Conservation (phyloP, 2,329 filamentous ascomycete species). For the Thelonectria rubi region DNA sequence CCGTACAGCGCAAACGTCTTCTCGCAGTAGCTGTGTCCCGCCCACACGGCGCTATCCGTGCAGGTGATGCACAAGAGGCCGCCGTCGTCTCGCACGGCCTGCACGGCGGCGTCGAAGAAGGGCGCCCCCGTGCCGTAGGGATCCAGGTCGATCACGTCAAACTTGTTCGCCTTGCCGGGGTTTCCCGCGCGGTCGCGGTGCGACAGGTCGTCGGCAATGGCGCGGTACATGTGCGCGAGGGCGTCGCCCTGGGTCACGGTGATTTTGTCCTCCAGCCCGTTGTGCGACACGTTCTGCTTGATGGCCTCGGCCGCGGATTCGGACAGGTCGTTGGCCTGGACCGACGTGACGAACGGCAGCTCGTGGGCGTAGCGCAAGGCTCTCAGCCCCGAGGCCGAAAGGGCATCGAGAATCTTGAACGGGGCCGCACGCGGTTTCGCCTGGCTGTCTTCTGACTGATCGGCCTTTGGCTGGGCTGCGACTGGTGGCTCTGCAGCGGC, state of each 20-base stretch:
- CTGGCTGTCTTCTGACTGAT: conserved; percentile 29
- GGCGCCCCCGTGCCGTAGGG: conserved; percentile 94
- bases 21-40: conserved; percentile 91
- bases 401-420: conserved; percentile 91
- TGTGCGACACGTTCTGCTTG: conserved; percentile 84
- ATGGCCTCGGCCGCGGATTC: conserved; percentile 81
- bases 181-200: conserved; percentile 51
- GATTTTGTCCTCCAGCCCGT: conserved; percentile 76
- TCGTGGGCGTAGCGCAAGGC: conserved; percentile 93
- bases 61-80: conserved; percentile 95
- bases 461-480: conserved; percentile 24
- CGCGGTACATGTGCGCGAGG: conserved; percentile 87
- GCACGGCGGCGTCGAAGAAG: conserved; percentile 90
- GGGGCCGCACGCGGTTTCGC: conserved; percentile 50
- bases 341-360: conserved; percentile 80
- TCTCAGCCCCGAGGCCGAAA: conserved; percentile 92
- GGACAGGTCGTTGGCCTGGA: conserved; percentile 92
- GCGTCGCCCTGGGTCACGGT: conserved; percentile 82
- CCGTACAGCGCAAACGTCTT: conserved; percentile 96
- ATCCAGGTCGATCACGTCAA: conserved; percentile 95
- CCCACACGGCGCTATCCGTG: conserved; percentile 95
- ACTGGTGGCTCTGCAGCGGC: conserved; percentile 26
- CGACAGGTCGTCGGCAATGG: conserved; percentile 64
- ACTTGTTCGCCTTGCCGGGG: conserved; percentile 61
- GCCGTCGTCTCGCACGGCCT: conserved; percentile 83